These are phyloP conservation scores for Yamadazyma olivae DNA, from an alignment of 805 yeast species.

Conservation along the genomic window DNA sequence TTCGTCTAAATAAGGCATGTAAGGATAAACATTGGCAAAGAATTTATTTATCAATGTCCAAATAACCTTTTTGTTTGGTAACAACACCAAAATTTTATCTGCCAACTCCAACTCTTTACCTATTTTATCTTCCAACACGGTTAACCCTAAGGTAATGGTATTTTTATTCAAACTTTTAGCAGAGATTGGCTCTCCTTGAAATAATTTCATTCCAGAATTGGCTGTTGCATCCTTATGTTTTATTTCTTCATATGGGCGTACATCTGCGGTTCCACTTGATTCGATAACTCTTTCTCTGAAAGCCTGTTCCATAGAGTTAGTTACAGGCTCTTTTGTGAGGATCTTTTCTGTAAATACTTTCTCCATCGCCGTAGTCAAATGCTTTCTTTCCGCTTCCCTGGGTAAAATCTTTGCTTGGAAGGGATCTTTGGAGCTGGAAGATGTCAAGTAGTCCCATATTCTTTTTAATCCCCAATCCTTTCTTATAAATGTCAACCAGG, in stretches of 20 bases:
- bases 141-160: conserved; percentile 32
- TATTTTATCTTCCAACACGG: conserved; percentile 28
- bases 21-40: conserved; percentile 58
- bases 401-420: neutral
- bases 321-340: conserved; percentile 8
- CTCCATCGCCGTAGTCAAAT: neutral
- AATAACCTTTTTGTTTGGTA: conserved; percentile 55
- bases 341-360: neutral
- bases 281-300: conserved; percentile 24
- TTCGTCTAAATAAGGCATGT: conserved; percentile 67
- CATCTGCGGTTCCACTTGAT: conserved; percentile 22
- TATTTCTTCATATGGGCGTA: conserved; percentile 15
- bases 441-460: neutral
- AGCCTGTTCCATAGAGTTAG: conserved; percentile 12
- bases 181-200: neutral
- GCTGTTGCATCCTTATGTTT: neutral
- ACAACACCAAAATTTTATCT: conserved; percentile 36
- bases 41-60: conserved; percentile 58
- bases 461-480: conserved; percentile 34
- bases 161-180: conserved; percentile 7
- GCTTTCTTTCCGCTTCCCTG: neutral
- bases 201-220: neutral
- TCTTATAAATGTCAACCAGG: conserved; percentile 46
- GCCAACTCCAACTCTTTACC: conserved; percentile 36
- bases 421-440: neutral